Evolutionary conservation across 805 yeast genomes (phyloP).

Genomic region (Kuraishia capsulata): DNA sequence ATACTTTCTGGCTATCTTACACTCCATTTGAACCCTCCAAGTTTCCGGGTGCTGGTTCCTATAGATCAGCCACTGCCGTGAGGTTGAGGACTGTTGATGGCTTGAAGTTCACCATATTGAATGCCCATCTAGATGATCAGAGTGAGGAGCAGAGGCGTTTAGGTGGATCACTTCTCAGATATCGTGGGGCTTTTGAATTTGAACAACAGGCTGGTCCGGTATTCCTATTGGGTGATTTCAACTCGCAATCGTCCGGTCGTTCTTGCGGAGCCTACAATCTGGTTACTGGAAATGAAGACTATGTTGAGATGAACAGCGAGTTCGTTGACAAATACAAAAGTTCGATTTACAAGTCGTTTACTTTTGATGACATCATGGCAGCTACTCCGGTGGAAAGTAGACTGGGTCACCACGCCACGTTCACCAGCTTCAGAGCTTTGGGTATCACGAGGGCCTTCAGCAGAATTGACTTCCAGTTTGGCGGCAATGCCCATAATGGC

Average conservation of each 20-base stretch:
- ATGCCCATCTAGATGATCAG: conserved; percentile 42
- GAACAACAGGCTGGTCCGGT: conserved; percentile 25
- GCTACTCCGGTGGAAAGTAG: conserved; percentile 16
- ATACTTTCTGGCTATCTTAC: conserved; percentile 43
- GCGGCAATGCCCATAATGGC: conserved; percentile 14
- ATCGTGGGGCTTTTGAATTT: conserved; percentile 27
- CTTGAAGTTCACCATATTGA: conserved; percentile 24
- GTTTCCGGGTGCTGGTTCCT: conserved; percentile 29
- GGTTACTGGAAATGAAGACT: conserved; percentile 13
- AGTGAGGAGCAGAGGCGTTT: conserved; percentile 36
- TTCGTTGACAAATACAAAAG: conserved; percentile 14
- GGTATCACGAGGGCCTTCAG: conserved; percentile 11
- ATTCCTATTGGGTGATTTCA: conserved; percentile 49
- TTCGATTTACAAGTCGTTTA: conserved; percentile 10
- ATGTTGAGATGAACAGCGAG: conserved; percentile 9
- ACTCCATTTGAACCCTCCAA: conserved; percentile 46
- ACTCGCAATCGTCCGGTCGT: conserved; percentile 34
- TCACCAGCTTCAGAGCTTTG: conserved; percentile 26
- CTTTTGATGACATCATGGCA: conserved; percentile 18
- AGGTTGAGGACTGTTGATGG: conserved; percentile 22
- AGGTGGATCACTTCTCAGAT: conserved; percentile 32
- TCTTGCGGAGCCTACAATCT: conserved; percentile 24
- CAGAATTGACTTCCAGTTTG: conserved; percentile 32
- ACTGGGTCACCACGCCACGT: conserved; percentile 26
- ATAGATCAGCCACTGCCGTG: conserved; percentile 29